Evolutionary conservation across 73 alveolate genomes (phyloP), one percentile per base, ranked within the genome.

Genomic region (Symbiodinium pilosum): DNA sequence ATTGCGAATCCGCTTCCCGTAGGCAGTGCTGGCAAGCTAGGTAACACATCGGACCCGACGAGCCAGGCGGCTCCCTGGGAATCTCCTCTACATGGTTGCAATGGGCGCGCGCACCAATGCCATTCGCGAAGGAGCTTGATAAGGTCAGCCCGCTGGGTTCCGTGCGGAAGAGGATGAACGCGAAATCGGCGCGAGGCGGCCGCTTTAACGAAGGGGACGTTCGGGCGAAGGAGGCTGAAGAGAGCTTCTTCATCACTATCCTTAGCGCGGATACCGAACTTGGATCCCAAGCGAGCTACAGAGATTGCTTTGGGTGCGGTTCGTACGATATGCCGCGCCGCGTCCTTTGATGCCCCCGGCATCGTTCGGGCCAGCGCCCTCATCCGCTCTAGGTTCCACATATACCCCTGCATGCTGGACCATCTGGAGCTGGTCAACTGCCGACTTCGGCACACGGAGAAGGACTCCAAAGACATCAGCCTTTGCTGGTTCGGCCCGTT

Each of bases 81-180:
- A 2, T 43, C 38, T 42, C 93, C 93, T 4, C 81, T 9, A 16
- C 81, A 32, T 0, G 93, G 93, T 32, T 86, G 93, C 36, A 86
- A 16, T 0, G 93, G 93, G 26, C 26, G 28, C 30, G 93, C 93
- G 0, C 21, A 34, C 93, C 93, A 86, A 2, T 52, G 8, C 83
- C 81, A 47, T 2, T 73, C 20, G 26, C 36, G 26, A 42, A 73
- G 85, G 32, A 73, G 4, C 30, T 30, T 2, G 12, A 28, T 24
- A 5, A 73, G 30, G 32, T 42, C 43, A 3, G 42, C 11, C 85
- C 36, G 26, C 43, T 73, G 85, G 5, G 85, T 73, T 2, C 85
- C 85, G 43, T 73, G 85, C 44, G 85, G 85, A 4, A 73, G 44
- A 28, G 85, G 85, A 28, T 21, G 20, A 18, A 73, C 47, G 20